Base-by-base conservation (phyloP, 441 rosid genomes). In the Gossypium schwendimanii region DNA sequence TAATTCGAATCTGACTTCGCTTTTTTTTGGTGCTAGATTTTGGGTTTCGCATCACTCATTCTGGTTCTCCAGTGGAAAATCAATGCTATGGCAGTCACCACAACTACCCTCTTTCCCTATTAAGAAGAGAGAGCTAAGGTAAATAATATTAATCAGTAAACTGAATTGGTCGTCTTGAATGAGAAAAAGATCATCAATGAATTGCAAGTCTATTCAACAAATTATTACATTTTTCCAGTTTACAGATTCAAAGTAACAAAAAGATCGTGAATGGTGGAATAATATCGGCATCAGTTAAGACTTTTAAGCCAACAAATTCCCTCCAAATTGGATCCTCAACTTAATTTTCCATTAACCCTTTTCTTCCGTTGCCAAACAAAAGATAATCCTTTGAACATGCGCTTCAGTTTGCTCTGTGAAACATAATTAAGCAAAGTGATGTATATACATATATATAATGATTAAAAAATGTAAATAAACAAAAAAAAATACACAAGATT, bases 401-500 rank as follows among this genome's bases (percentile, higher is more conserved):
- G 54, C 79, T 78, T 87, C 75, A 88, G 53, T 80, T 81, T 84
- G 66, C 76, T 82, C 90, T 88, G 80, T 41, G 4, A 24, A 1
- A 64, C 18, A 64, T 36, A 15, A 31, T 15, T 33, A 33, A 33
- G 39, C 39, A 33, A 6, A 33, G 10, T 54, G 26, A 54, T 20
- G 17, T n/a, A 11, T 4, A 6, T n/a, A 45, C 2, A 15, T 33
- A 33, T 31, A 10, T 23, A 24, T 31, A 31, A 31, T 10, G 17
- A 14, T 31, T 4, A 1, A 44, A 21, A 1, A 15, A 52, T 17
- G 3, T 14, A 44, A 53, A 36, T 0, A 9, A 23, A 20, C 1
- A 8, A 44, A 7, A 44, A 7, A 2, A 14, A 31, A 24, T 21
- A 54, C 47, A n/a, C 41, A 26, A 9, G 1, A 70, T 11, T 28